These are phyloP conservation scores for Jackrogersella multiformis DNA, from an alignment of 495 filamentous ascomycete species.

Conservation along the genomic window DNA sequence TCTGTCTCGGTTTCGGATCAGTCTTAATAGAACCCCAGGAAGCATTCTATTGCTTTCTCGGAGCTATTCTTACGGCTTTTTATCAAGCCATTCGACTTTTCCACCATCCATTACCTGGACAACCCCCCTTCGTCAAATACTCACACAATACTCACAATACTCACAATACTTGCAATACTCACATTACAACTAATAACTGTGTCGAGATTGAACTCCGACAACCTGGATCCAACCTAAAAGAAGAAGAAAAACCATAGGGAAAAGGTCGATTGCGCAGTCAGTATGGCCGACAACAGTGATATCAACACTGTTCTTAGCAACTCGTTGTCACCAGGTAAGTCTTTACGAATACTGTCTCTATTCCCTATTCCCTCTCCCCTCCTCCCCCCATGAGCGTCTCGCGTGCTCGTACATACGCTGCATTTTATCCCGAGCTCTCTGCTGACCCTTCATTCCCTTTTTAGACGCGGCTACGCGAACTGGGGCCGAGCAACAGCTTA, in stretches of 20 bases:
- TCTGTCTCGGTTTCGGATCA: slow-evolving; percentile 21
- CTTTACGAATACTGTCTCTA: background rate
- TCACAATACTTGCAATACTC: slow-evolving; percentile 9
- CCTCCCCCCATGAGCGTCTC: slow-evolving; percentile 21
- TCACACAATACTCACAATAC: slow-evolving; percentile 4
- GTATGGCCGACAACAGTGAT: slow-evolving; percentile 61
- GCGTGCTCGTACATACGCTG: slow-evolving; percentile 38
- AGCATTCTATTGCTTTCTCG: slow-evolving; percentile 14
- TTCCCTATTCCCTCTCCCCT: too few species aligned
- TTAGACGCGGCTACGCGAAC: slow-evolving; percentile 88
- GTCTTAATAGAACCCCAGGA: slow-evolving; percentile 9
- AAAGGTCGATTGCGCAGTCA: slow-evolving; percentile 29
- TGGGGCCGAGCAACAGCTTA: slow-evolving; percentile 92
- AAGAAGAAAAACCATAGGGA: slow-evolving; percentile 30
- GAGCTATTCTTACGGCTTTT: slow-evolving; percentile 1
- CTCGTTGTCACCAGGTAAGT: slow-evolving; percentile 88
- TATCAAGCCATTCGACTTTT: slow-evolving; percentile 12
- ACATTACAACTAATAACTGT: slow-evolving; percentile 2
- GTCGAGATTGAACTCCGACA: slow-evolving; percentile 17
- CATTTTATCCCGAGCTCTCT: slow-evolving; percentile 16
- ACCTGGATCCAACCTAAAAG: slow-evolving; percentile 38
- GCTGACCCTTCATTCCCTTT: slow-evolving; percentile 42
- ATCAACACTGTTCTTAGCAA: slow-evolving; percentile 80
- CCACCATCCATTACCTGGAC: slow-evolving; percentile 7
- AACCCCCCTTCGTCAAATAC: slow-evolving; percentile 41